Evolutionary conservation across 768 basidiomycete species (phyloP), one percentile per base, ranked within the genome.

Genomic region (Tricholoma matsutake): DNA sequence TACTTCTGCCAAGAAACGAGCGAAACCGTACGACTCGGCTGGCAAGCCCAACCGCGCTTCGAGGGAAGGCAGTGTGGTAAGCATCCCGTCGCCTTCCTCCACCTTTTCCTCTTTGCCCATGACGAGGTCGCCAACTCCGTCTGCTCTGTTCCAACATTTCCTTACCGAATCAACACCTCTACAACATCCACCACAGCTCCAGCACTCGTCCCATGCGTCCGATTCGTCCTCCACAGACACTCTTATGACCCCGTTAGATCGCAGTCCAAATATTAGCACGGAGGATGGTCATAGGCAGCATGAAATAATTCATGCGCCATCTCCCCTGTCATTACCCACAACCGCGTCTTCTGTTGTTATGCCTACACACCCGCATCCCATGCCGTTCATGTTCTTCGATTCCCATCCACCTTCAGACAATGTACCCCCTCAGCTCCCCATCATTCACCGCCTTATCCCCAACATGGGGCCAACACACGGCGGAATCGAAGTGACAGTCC

Each of bases 401-500:
- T 73, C 82, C 35, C 69, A 74, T 58, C 79, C 83, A 62, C 73
- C 80, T 20, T 75, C 82, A 18, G 76, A 83, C 63, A 66, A 79
- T 35, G 61, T 80, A 61, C 78, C 82, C 61, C 70, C 82, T 61
- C 84, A 83, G 57, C 74, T 83, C 39, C 91, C 92, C 11, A 88
- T 81, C 51, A 94, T 95, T 59, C 91, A 93, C 67, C 86, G 92
- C 6, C 83, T 95, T 41, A 93, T 95, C 64, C 93, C 93, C 1
- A 84, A 86, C 57, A 81, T 83, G 61, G 93, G 95, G 11, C 94
- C 94, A 9, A 94, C 92, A 20, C 86, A 89, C 61, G 96, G 96
- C 32, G 96, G 96, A 1, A 94, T 93, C 65, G 94, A 97, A 74
- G 90, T 99, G 34, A 98, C 96, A 1, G 78, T 99, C 16, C 83